phyloP scores from a whole-genome alignment of 2,329 filamentous ascomycete genomes.

The Hypoxylon sp. region DNA sequence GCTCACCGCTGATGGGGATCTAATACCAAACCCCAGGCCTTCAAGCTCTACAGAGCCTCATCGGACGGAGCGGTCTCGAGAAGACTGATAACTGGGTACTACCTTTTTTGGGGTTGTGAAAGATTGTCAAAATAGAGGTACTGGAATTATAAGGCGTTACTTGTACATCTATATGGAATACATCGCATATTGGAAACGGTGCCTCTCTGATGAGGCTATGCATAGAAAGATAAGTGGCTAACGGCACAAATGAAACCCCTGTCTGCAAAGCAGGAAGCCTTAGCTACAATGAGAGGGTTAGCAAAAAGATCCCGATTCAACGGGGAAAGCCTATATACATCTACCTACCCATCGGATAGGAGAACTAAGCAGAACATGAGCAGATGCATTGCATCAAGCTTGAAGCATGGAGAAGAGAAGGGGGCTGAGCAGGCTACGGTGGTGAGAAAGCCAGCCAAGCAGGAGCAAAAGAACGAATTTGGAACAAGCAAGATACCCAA shows the following conservation, averaged over 20 bases:
- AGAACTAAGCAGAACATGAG: neutral
- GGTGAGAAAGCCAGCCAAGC: neutral
- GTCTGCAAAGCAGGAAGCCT: constrained; percentile 14
- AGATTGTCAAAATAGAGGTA: constrained; percentile 31
- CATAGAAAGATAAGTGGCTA: constrained; percentile 16
- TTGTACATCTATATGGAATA: constrained; percentile 42
- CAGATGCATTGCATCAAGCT: constrained; percentile 10
- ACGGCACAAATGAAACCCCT: constrained; percentile 11
- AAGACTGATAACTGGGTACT: constrained; percentile 41
- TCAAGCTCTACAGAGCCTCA: constrained; percentile 44
- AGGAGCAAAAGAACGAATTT: constrained; percentile 9
- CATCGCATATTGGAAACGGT: constrained; percentile 29
- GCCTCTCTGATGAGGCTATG: constrained; percentile 12
- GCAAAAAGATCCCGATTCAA: neutral
- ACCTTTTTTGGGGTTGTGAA: constrained; percentile 36
- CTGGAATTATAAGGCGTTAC: constrained; percentile 30
- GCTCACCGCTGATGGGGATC: constrained; percentile 60
- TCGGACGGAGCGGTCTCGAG: constrained; percentile 48
- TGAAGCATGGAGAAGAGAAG: constrained; percentile 3
- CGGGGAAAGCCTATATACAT: neutral
- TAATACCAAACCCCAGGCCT: constrained; percentile 56
- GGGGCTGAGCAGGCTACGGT: neutral
- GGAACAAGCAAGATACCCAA: constrained; percentile 39
- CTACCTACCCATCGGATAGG: constrained; percentile 17
- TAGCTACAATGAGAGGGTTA: constrained; percentile 10